phyloP scores from a whole-genome alignment of 2,329 filamentous ascomycete species.

The Xylaria sp. region DNA sequence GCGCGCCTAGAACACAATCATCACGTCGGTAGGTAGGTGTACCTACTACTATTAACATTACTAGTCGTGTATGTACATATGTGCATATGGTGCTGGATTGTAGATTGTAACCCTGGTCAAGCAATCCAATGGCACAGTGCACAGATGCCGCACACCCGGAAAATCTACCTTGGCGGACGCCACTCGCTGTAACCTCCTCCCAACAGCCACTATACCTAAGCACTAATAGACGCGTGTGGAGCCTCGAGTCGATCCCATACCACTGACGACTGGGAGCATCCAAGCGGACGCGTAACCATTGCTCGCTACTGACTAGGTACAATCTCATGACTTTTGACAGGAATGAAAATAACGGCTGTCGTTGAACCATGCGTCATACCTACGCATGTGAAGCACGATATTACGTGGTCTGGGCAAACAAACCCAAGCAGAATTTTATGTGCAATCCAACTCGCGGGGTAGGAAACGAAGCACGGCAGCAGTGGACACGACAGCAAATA shows the following conservation, averaged over 20 bases:
- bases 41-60: background rate
- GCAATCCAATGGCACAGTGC: constrained; percentile 23
- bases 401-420: constrained; percentile 18
- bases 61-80: background rate
- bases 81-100: background rate
- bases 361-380: constrained; percentile 22
- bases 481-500: background rate
- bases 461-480: constrained; percentile 2
- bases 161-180: constrained; percentile 12
- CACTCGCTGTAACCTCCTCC: constrained; percentile 23
- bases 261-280: constrained; percentile 11
- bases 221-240: constrained; percentile 18
- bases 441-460: constrained; percentile 18
- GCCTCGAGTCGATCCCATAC: constrained; percentile 24
- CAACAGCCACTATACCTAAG: constrained; percentile 1
- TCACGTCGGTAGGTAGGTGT: background rate
- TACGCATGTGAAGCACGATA: constrained; percentile 8
- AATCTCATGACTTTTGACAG: constrained; percentile 9
- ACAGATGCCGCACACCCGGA: constrained; percentile 14
- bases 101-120: background rate
- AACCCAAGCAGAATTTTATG: constrained; percentile 12
- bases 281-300: constrained; percentile 32
- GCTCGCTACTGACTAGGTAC: constrained; percentile 24
- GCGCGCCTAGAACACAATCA: background rate
- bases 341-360: constrained; percentile 4